Percentiles rank a stretch among this genome's conserved stretches.
Conservation (phyloP, 2,329 filamentous ascomycete species). For the Neurospora sp. region DNA sequence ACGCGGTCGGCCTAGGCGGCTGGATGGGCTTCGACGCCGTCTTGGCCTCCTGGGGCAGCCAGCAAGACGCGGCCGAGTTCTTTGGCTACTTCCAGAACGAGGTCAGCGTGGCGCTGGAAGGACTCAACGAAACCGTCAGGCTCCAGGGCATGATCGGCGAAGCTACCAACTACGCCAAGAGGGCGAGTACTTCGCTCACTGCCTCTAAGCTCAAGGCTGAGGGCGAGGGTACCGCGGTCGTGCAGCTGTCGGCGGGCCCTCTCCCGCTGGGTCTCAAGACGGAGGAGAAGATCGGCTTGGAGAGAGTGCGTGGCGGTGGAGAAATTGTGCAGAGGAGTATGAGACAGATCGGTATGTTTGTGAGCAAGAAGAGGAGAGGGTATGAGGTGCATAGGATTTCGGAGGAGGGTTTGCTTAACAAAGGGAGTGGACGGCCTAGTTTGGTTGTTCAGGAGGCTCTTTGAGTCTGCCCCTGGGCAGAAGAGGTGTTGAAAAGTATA, state of each 20-base stretch:
- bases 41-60: constrained; percentile 31
- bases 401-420: constrained; percentile 34
- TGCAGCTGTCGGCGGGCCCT: constrained; percentile 22
- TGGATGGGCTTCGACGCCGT: constrained; percentile 59
- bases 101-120: constrained; percentile 61
- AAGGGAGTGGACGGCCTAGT: constrained; percentile 2
- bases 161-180: constrained; percentile 50
- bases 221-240: constrained; percentile 14
- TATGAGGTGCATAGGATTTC: constrained; percentile 76
- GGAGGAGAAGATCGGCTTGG: constrained; percentile 36
- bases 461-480: not conserved
- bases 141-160: constrained; percentile 57
- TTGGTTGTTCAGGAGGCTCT: constrained; percentile 13
- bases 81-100: constrained; percentile 58
- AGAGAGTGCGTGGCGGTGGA: constrained; percentile 58
- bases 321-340: constrained; percentile 59
- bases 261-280: constrained; percentile 67
- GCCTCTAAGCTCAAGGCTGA: constrained; percentile 6
- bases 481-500: not conserved
- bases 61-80: constrained; percentile 51
- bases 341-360: constrained; percentile 67
- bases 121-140: constrained; percentile 58
- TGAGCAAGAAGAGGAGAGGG: constrained; percentile 68
- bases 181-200: constrained; percentile 18
- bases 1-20: constrained; percentile 64